Evolutionary conservation across 225 moss, liverwort and hornwort genomes (phyloP).

Genomic region (Physcomitrellopsis africana): DNA sequence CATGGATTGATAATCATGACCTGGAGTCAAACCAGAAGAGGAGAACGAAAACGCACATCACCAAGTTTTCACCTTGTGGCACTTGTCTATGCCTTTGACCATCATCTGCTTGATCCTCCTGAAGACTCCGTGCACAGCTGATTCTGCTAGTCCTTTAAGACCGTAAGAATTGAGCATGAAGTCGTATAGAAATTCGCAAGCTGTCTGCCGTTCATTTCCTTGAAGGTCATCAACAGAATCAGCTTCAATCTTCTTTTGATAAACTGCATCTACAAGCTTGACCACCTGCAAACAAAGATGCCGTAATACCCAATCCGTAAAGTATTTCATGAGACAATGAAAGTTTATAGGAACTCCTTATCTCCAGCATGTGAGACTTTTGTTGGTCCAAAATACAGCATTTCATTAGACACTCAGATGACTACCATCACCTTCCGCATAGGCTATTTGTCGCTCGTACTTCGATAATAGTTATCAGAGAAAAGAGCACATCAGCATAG

Average conservation of each 20-base stretch:
- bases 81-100: slow-evolving; percentile 78
- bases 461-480: neutral
- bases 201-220: slow-evolving; percentile 86
- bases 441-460: neutral
- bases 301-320: neutral
- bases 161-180: slow-evolving; percentile 98
- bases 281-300: slow-evolving; percentile 57
- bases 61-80: slow-evolving; percentile 60
- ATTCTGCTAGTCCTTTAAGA: slow-evolving; percentile 90
- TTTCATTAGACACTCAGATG: neutral
- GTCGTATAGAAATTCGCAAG: slow-evolving; percentile 96
- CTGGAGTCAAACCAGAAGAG: neutral
- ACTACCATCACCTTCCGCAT: neutral
- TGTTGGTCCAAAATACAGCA: neutral
- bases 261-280: slow-evolving; percentile 81
- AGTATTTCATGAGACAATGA: neutral
- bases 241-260: slow-evolving; percentile 86
- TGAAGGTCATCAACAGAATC: slow-evolving; percentile 79
- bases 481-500: no score
- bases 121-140: slow-evolving; percentile 92
- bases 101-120: slow-evolving; percentile 73
- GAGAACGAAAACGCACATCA: neutral
- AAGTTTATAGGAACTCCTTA: no score
- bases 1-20: neutral
- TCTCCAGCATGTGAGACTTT: neutral